Evolutionary conservation across 2,329 filamentous ascomycete genomes (phyloP), one percentile per base, ranked within the genome.

Genomic region (Trichoderma gracile): DNA sequence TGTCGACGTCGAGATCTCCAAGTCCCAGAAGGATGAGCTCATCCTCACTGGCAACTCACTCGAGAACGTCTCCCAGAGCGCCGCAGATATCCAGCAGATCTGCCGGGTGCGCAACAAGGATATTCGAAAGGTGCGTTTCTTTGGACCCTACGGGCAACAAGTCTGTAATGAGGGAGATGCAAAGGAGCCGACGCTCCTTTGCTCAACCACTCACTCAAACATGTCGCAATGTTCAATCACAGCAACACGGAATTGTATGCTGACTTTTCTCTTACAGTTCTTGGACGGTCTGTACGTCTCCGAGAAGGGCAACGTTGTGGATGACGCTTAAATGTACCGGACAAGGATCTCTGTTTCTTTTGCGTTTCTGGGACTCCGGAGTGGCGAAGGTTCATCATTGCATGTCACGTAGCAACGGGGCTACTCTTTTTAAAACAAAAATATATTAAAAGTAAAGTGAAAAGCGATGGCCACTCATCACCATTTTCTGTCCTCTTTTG

Each of bases 41-140:
- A 84, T 94, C 80, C 85, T 99, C 75, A 85, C 79, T 73, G 95
- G 95, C 77, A 99, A 97, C 91, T 96, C 91, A 69, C 86, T 99
- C 75, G 96, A 99, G 87, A 88, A 89, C 79, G 95, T 99, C 72
- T 99, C 95, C 77, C 95, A 99, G 86, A 93, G 89, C 78, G 95
- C 95, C 73, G 95, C 95, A 82, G 95, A 99, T 81, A 97, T 99
- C 81, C 95, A 99, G 87, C 95, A 99, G 84, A 93, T 95, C 84
- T 99, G 95, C 93, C 89, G 89, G 84, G 95, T 99, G 82, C 89
- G 93, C 82, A 99, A 99, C 92, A 99, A 99, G 93, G 95, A 99
- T 97, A 99, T 99, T 86, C 93, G 96, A 86, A 97, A 97, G 91
- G 90, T 93, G 78, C 73, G 82, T 53, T 17, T 5, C 23, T 21